Conservation (phyloP, 2,329 filamentous ascomycete species). For the Trichoderma sp. region DNA sequence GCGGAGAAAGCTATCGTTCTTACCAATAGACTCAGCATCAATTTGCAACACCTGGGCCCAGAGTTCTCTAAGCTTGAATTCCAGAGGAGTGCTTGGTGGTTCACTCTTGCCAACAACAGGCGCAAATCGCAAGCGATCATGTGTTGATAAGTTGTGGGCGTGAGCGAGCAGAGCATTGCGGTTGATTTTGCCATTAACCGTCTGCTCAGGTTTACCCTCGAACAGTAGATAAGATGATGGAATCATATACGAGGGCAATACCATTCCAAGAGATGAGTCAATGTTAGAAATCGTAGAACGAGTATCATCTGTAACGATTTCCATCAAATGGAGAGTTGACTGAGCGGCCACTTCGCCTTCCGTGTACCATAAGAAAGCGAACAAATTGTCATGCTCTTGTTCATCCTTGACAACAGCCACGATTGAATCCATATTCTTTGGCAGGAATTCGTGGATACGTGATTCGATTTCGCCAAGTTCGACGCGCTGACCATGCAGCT, state of each 20-base stretch:
- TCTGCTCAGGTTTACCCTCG: conserved; percentile 20
- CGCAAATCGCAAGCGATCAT: conserved; percentile 6
- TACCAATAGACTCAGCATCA: conserved; percentile 1
- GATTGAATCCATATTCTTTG: conserved; percentile 12
- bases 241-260: conserved; percentile 24
- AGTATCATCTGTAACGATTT: conserved; percentile 9
- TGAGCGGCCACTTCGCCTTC: background rate
- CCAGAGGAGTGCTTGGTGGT: conserved; percentile 8
- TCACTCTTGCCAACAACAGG: conserved; percentile 15
- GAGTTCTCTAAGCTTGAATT: conserved; percentile 15
- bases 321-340: background rate
- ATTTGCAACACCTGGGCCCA: conserved; percentile 15
- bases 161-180: conserved; percentile 4
- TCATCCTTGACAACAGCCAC: conserved; percentile 21
- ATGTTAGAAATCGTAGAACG: conserved; percentile 11
- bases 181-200: conserved; percentile 22
- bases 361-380: conserved; percentile 24
- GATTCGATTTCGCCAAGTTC: conserved; percentile 22
- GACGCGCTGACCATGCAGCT: conserved; percentile 21
- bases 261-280: conserved; percentile 13
- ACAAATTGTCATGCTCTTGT: background rate
- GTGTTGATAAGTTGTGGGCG: background rate
- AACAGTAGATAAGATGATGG: conserved; percentile 23
- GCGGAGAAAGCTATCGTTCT: conserved; percentile 40
- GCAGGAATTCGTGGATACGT: conserved; percentile 15